Evolutionary conservation across 768 basidiomycete genomes (phyloP).

Genomic region (Clitopilus passeckerianus): DNA sequence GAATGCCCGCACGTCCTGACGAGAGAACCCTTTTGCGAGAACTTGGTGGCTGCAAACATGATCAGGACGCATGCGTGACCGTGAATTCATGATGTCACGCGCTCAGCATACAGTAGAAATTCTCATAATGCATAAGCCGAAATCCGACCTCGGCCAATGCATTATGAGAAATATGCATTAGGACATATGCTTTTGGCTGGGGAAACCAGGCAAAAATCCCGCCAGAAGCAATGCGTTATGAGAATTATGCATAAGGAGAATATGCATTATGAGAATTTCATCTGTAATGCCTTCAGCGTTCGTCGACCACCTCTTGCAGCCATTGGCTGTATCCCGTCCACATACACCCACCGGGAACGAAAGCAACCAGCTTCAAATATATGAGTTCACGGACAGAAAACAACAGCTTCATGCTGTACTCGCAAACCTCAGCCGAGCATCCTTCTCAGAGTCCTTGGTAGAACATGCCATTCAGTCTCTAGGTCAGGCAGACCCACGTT

Average conservation of each 20-base stretch:
- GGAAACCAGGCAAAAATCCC: no score
- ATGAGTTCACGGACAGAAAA: neutral
- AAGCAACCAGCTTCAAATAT: neutral
- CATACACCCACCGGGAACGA: constrained; percentile 11
- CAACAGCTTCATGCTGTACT: neutral
- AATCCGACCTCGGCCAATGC: no score
- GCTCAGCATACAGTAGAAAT: no score
- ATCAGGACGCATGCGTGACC: neutral
- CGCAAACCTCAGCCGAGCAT: constrained; percentile 3
- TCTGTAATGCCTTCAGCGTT: constrained; percentile 35
- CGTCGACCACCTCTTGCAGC: constrained; percentile 30
- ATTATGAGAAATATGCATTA: no score
- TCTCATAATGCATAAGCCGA: no score
- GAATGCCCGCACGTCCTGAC: no score
- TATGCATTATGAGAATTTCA: no score
- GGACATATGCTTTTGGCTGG: no score
- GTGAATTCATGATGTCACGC: constrained; percentile 15
- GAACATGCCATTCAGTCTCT: constrained; percentile 19
- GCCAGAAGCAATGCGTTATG: no score
- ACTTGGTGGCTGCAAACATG: neutral
- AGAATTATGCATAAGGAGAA: no score
- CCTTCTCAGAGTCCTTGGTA: constrained; percentile 18
- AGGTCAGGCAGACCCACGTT: constrained; percentile 17
- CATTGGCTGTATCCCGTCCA: constrained; percentile 20
- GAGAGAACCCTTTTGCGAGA: no score